Base-by-base conservation (phyloP, 177 flowering plant species). In the Tripterygium wilfordii region DNA sequence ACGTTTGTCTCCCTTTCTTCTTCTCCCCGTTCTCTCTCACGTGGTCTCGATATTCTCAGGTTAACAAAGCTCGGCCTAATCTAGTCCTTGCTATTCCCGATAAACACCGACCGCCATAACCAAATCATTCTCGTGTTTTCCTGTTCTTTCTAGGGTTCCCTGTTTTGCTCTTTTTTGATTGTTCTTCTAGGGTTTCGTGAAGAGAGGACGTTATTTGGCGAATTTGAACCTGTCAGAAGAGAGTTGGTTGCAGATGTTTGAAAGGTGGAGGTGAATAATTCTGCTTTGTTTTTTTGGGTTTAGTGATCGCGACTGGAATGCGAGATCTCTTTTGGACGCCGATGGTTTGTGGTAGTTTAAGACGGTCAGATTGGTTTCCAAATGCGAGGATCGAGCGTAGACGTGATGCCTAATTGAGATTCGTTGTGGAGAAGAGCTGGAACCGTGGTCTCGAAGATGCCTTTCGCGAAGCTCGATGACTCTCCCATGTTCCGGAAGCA, bases 401-500 rank as follows among this genome's bases (percentile, higher is more conserved):
- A 7, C 46, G 56, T 51, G 14, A 52, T 61, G 60, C 19, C 54
- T 42, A n/a, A 54, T 45, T 44, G 5, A 28, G 12, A 18, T 35
- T 60, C 10, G 2, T 28, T 28, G 39, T 18, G 16, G 15, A 31
- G 43, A 36, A 28, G 45, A 49, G 27, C 33, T 38, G 48, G 38
- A 25, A 43, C 19, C 51, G 18, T 48, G 27, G 45, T 21, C 37
- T 38, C 46, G n/a, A 62, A 49, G 54, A 75, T 75, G 80, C 74
- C 62, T 63, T 75, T 75, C 66, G 43, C 71, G 1, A 71, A 75
- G 66, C 77, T 75, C 53, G 80, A 75, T 42, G 80, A 75, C 65
- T 75, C 80, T 53, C 80, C 80, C 30, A 75, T 75, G 80, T 75
- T 75, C 28, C 74, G 80, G 12, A 30, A 7, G 8, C 51, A 75